Percentiles rank a stretch among this genome's conserved stretches.
phyloP scores from a whole-genome alignment of 495 filamentous ascomycete genomes.

The Tuber umbilicatum region DNA sequence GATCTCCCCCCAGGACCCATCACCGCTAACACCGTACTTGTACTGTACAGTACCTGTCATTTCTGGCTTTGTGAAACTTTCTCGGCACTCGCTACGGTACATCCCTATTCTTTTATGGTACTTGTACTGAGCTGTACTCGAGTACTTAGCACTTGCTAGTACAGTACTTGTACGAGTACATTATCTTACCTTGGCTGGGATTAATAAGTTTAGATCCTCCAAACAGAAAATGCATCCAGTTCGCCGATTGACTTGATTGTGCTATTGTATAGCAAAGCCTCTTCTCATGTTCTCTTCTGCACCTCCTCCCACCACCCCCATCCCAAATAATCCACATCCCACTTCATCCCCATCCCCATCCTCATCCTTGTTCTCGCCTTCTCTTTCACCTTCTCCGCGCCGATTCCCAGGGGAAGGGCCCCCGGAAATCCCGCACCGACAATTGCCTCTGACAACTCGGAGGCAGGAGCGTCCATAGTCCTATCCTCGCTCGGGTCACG shows the following conservation, averaged over 20 bases:
- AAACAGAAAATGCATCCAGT: background rate
- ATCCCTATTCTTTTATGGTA: background rate
- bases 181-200: background rate
- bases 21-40: background rate
- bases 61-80: background rate
- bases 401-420: background rate
- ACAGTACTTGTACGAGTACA: background rate
- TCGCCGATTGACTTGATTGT: background rate
- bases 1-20: background rate
- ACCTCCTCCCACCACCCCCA: background rate
- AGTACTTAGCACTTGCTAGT: background rate
- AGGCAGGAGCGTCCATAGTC: background rate
- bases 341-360: background rate
- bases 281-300: background rate
- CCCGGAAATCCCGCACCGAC: background rate
- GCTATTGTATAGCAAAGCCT: background rate
- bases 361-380: background rate
- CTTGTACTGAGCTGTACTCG: background rate
- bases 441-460: background rate
- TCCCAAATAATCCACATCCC: background rate
- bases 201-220: background rate
- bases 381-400: background rate
- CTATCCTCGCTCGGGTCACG: background rate
- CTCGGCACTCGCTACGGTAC: background rate
- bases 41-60: background rate